Base-by-base conservation (phyloP, 176 grass and related monocot species). In the Lolium multiflorum region DNA sequence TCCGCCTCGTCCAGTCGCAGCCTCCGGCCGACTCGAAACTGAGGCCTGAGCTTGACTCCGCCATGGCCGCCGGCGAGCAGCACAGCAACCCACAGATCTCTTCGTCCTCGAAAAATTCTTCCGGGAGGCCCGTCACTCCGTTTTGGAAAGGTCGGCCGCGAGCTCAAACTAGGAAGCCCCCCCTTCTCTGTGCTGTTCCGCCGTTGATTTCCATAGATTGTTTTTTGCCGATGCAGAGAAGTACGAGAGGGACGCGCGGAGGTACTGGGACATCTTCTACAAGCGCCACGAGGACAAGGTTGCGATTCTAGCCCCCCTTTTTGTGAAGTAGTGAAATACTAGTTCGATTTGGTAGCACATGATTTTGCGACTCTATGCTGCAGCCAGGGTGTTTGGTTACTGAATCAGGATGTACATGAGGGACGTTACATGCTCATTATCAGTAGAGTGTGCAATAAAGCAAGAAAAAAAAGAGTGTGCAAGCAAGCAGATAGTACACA, bases 191-290 rank as follows among this genome's bases (percentile, higher is more conserved):
- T 26, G 56, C 22, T 77, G 18, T 51, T 20, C 73, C 55, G n/a
- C 20, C 13, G 41, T 49, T 74, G 21, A 35, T 43, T 49, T 41
- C 9, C 25, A 75, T 49, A 31, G n/a, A 15, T 52, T 78, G 46
- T 13, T 77, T 57, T 77, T 22, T 10, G 47, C 35, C 78, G 58
- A 63, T 76, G 56, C 86, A 98, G 94, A 98, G 80, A 96, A 98
- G 86, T 98, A 98, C 71, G 94, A 98, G 87, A 88, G 82, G 74
- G 97, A 96, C 75, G 94, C 94, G 48, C 92, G 87, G 82, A 96
- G 90, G 89, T 98, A 98, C 63, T 98, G 94, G 97, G 97, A 98
- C 49, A 83, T 98, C 58, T 98, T 98, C 83, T 98, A 98, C 86
- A 90, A 91, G 88, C 94, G 97, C 22, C 94, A 98, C 78, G 90